These are phyloP conservation scores for Stagonosporopsis tanaceti DNA, from an alignment of 2,329 filamentous ascomycete species.

Conservation along the genomic window DNA sequence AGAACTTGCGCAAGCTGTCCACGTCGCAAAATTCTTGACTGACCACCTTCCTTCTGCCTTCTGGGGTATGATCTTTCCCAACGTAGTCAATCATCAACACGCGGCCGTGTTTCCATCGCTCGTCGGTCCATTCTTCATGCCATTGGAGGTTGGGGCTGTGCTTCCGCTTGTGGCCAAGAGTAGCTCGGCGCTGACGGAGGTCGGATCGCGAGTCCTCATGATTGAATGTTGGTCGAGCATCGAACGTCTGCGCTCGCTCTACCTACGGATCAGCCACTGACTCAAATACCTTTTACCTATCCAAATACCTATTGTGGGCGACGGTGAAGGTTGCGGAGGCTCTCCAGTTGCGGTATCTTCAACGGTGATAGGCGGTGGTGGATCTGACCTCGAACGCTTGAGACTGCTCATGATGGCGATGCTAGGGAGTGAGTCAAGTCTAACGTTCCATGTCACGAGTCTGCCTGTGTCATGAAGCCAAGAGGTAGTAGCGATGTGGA, in stretches of 20 bases:
- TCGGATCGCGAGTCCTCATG: slow-evolving; percentile 20
- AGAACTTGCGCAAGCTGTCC: slow-evolving; percentile 55
- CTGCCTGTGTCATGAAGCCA: not conserved
- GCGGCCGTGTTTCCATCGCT: slow-evolving; percentile 53
- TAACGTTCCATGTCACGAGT: not conserved
- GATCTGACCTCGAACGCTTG: slow-evolving; percentile 26
- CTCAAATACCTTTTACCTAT: not conserved
- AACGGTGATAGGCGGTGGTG: slow-evolving; percentile 46
- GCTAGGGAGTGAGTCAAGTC: not conserved
- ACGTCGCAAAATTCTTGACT: slow-evolving; percentile 59
- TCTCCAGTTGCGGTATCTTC: slow-evolving; percentile 43
- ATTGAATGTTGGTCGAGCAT: slow-evolving; percentile 20
- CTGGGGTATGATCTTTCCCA: slow-evolving; percentile 46
- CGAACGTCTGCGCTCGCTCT: slow-evolving; percentile 31
- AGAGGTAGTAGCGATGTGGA: not conserved
- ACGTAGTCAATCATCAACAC: slow-evolving; percentile 63
- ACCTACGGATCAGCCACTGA: not conserved
- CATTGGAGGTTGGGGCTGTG: slow-evolving; percentile 49
- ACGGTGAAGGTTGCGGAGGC: slow-evolving; percentile 33
- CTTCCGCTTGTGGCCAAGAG: slow-evolving; percentile 40
- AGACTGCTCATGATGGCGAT: slow-evolving; percentile 8
- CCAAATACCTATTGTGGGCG: slow-evolving; percentile 29
- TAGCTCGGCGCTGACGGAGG: slow-evolving; percentile 26
- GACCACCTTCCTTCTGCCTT: slow-evolving; percentile 54
- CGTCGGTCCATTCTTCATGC: slow-evolving; percentile 47